Percentiles rank a stretch among this genome's conserved stretches.
Conservation (phyloP, 2,329 filamentous ascomycete genomes). For the Pseudohalonectria lignicola region DNA sequence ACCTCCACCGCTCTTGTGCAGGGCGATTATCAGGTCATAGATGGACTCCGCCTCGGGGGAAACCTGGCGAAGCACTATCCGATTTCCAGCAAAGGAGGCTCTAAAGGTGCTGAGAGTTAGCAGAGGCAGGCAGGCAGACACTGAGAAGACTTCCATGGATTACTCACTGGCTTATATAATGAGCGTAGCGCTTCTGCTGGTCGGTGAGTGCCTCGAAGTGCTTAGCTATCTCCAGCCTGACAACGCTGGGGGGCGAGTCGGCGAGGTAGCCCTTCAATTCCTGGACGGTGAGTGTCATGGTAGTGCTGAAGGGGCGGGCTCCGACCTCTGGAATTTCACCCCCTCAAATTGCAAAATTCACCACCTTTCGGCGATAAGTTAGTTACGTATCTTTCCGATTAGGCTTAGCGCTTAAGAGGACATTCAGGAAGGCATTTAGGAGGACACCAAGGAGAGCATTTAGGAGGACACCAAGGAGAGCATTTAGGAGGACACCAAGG, state of each 20-base stretch:
- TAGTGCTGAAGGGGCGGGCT: conserved; percentile 6
- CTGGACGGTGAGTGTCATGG: conserved; percentile 41
- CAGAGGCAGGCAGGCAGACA: no score
- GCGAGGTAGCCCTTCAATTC: conserved; percentile 72
- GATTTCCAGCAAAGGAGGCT: conserved; percentile 65
- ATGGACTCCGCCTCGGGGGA: conserved; percentile 74
- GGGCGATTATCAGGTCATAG: conserved; percentile 67
- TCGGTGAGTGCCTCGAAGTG: conserved; percentile 74
- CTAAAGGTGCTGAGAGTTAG: conserved; percentile 26
- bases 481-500: no score
- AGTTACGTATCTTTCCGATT: no score
- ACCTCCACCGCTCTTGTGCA: conserved; percentile 55
- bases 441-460: no score
- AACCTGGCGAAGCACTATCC: conserved; percentile 70
- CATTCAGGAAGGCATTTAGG: no score
- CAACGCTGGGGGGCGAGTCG: conserved; percentile 80
- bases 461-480: no score
- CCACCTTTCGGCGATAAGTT: no score
- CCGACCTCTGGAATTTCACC: no score
- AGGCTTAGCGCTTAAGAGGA: no score
- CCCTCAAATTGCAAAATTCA: no score
- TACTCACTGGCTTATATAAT: conserved; percentile 69
- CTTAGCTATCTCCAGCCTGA: conserved; percentile 80
- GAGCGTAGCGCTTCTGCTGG: conserved; percentile 80
- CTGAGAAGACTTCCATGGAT: background rate